These are phyloP conservation scores for Phytophthora ramorum DNA, from an alignment of 352 stramenopile genomes.

Conservation along the genomic window DNA sequence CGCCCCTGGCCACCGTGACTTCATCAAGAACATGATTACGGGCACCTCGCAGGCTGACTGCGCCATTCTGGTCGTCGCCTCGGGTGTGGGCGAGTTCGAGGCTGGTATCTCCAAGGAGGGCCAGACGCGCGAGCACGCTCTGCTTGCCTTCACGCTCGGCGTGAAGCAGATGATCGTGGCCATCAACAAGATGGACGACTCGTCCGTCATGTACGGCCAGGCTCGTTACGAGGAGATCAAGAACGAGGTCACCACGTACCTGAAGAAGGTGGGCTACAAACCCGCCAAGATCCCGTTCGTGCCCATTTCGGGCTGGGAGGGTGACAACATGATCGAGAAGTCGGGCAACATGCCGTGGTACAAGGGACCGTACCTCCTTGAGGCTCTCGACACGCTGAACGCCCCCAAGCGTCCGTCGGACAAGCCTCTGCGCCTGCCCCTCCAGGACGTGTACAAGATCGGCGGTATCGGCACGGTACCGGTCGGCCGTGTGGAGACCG, in stretches of 20 bases:
- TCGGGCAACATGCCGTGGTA: slow-evolving; percentile 98
- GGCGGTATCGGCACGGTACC: slow-evolving; percentile 96
- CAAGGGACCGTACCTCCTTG: slow-evolving; percentile 91
- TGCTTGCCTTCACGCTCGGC: slow-evolving; percentile 97
- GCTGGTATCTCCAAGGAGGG: slow-evolving; percentile 96
- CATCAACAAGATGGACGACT: slow-evolving; percentile 99
- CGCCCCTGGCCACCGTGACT: slow-evolving; percentile 97
- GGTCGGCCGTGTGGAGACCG: slow-evolving; percentile 97
- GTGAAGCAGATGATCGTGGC: slow-evolving; percentile 98
- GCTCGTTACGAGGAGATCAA: slow-evolving; percentile 96
- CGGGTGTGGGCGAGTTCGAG: slow-evolving; percentile 94
- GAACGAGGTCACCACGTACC: slow-evolving; percentile 89
- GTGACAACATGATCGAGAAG: slow-evolving; percentile 97
- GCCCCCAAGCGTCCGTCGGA: slow-evolving; percentile 92
- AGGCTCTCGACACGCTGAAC: slow-evolving; percentile 93
- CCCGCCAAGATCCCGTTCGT: slow-evolving; percentile 95
- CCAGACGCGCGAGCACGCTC: slow-evolving; percentile 95
- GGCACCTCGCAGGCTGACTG: slow-evolving; percentile 98
- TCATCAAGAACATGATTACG: slow-evolving; percentile 99
- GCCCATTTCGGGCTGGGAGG: slow-evolving; percentile 96
- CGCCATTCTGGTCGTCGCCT: slow-evolving; percentile 96
- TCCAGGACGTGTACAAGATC: slow-evolving; percentile 99
- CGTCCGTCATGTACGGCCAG: slow-evolving; percentile 93
- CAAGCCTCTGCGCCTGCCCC: slow-evolving; percentile 96
- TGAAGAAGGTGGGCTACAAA: slow-evolving; percentile 98